phyloP scores from a whole-genome alignment of 441 rosid genomes.

The Geranium incanum region DNA sequence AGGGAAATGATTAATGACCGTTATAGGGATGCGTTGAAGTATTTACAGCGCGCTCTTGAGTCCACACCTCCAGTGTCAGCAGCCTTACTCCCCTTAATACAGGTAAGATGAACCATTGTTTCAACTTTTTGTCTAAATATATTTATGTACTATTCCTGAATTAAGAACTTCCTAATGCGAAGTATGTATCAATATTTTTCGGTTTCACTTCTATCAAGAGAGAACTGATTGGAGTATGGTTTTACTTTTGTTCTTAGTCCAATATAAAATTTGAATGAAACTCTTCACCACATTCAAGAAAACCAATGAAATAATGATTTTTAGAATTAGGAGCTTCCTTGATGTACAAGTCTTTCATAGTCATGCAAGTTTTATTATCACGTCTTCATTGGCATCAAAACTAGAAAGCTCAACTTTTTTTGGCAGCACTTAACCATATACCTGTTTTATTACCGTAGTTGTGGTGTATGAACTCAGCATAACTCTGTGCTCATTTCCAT shows the following conservation, averaged over 20 bases:
- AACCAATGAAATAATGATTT: too few species aligned
- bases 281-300: too few species aligned
- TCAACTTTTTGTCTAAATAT: neutral
- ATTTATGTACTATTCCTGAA: neutral
- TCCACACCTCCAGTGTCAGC: slow-evolving; percentile 34
- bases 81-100: slow-evolving; percentile 68
- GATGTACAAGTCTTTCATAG: neutral
- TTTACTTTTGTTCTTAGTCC: neutral
- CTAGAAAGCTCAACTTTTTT: slow-evolving; percentile 1
- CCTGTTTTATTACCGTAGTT: neutral
- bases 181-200: slow-evolving; percentile 3
- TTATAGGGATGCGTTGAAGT: slow-evolving; percentile 54
- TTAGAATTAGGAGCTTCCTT: neutral
- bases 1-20: slow-evolving; percentile 32
- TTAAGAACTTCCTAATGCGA: neutral
- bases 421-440: neutral
- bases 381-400: neutral
- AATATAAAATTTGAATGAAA: neutral
- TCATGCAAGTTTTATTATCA: neutral
- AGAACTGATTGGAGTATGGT: neutral
- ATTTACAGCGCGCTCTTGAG: slow-evolving; percentile 42
- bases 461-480: neutral
- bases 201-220: slow-evolving; percentile 4
- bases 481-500: neutral
- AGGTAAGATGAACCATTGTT: slow-evolving; percentile 38